Evolutionary conservation across 352 stramenopile species (phyloP), one percentile per base, ranked within the genome.

Genomic region (Pythium monospermum): DNA sequence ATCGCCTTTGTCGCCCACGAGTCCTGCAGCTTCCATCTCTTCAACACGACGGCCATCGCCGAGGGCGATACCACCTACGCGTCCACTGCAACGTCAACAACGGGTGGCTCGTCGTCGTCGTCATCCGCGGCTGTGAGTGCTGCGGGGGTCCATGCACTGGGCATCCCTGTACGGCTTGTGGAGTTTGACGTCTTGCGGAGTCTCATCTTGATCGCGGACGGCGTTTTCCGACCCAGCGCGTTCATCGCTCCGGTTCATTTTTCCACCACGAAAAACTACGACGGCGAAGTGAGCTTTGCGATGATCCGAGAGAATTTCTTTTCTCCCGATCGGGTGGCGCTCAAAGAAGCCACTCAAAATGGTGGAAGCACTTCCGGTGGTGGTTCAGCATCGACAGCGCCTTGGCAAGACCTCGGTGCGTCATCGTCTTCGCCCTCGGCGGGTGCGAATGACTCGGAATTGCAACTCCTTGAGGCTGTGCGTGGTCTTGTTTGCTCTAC

Each of bases 291-390:
- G 35, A 68, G 69, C n/a, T 85, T 87, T 37, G 40, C 49, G 11
- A 55, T 60, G 45, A 64, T 87, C 18, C 64, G 70, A 22, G 76
- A 84, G 36, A 85, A 83, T 37, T 87, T 85, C 40, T 51, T 85
- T 28, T 50, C 49, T 3, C 76, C 76, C 2, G 71, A 80, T 6
- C 62, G 57, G 12, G 69, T 82, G 2, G 63, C 65, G 2, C 61
- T 87, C 16, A 85, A 85, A 47, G 67, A 85, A 48, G 44, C 40
- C 11, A 38, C 25, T 6, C 1, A 32, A 21, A 21, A 36, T 36
- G n/a, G n/a, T n/a, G n/a, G n/a, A n/a, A 42, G 19, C 21, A 37
- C 22, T 0, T 16, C 42, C 1, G 30, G 16, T 7, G 19, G 15
- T 30, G 37, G 44, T 27, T 4, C 19, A n/a, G 30, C 27, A 1